Evolutionary conservation across 805 yeast species (phyloP), one percentile per base, ranked within the genome.

Genomic region (Wickerhamiella vanderwaltii): DNA sequence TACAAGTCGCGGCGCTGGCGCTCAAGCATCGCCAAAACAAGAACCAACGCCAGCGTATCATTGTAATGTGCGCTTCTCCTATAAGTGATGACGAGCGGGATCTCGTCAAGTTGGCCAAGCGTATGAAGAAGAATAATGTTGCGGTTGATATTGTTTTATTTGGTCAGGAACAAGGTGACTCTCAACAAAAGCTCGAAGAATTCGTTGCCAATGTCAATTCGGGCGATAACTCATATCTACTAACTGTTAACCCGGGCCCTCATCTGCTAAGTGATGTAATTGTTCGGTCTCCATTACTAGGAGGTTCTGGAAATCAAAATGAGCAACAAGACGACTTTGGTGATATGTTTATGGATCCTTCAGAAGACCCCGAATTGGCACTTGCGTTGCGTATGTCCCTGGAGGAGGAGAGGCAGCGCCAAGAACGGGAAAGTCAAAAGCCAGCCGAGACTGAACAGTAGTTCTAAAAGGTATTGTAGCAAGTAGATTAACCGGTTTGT

Each of bases 361-460:
- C 77, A 50, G 80, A 85, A 76, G 98, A 91, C 55, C 97, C 97
- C 24, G 98, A 91, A 62, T 73, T 91, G 57, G 98, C 97, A 0
- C 69, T 91, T 68, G 98, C 97, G 1, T 72, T 91, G 55, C 77
- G 97, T 58, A 68, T 91, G 61, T 88, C 97, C 0, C 68, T 91
- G 55, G 97, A 91, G 57, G 98, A 91, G 57, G 97, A 88, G 59
- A 82, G 79, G 53, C 79, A 83, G 39, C 76, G 97, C 65, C 95
- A 85, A 57, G 94, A 83, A 50, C 72, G 87, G 57, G 60, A 58
- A 39, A 26, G 48, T 19, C 49, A 46, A 30, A 39, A 43, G 32
- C 40, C 35, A 31, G 32, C 32, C n/a, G 32, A n/a, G n/a, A n/a
- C n/a, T n/a, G n/a, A n/a, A n/a, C n/a, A n/a, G n/a, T n/a, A n/a